These are phyloP conservation scores for Colletotrichum tanaceti DNA, from an alignment of 2,329 filamentous ascomycete genomes.

Conservation along the genomic window DNA sequence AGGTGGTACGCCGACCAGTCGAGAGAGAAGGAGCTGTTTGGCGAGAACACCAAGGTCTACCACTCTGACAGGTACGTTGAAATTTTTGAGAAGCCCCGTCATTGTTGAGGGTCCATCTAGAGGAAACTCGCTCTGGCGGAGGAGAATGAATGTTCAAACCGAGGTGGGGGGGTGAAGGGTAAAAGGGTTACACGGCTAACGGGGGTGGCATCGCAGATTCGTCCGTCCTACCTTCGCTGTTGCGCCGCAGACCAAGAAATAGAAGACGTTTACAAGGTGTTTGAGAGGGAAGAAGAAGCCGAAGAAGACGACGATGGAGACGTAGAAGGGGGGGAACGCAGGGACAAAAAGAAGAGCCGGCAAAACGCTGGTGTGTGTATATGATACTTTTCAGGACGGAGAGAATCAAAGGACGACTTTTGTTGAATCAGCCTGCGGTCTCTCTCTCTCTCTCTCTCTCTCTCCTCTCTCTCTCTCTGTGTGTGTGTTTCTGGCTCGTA, in stretches of 20 bases:
- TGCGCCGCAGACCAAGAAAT: constrained; percentile 73
- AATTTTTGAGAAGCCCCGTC: too few species aligned
- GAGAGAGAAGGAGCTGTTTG: constrained; percentile 90
- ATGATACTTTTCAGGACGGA: constrained; percentile 22
- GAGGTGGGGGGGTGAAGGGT: background rate
- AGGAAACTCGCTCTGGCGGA: too few species aligned
- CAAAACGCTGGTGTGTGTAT: constrained; percentile 21
- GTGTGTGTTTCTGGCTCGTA: too few species aligned
- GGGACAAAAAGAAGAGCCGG: background rate
- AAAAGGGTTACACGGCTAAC: background rate
- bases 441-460: too few species aligned
- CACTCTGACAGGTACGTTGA: constrained; percentile 81
- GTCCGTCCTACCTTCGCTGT: constrained; percentile 84
- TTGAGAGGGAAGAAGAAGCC: too few species aligned
- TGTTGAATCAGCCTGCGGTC: constrained; percentile 4
- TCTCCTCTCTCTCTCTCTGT: too few species aligned
- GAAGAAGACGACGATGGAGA: too few species aligned
- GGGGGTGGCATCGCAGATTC: constrained; percentile 64
- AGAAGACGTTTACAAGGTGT: constrained; percentile 10
- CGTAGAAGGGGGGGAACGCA: background rate
- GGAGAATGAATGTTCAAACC: too few species aligned
- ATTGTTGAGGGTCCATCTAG: too few species aligned
- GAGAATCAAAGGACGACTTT: constrained; percentile 12
- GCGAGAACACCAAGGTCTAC: constrained; percentile 86
- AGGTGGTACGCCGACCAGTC: constrained; percentile 87